Evolutionary conservation across 129 eudicot genomes (phyloP), one percentile per base, ranked within the genome.

Genomic region (Flaveria trinervia): DNA sequence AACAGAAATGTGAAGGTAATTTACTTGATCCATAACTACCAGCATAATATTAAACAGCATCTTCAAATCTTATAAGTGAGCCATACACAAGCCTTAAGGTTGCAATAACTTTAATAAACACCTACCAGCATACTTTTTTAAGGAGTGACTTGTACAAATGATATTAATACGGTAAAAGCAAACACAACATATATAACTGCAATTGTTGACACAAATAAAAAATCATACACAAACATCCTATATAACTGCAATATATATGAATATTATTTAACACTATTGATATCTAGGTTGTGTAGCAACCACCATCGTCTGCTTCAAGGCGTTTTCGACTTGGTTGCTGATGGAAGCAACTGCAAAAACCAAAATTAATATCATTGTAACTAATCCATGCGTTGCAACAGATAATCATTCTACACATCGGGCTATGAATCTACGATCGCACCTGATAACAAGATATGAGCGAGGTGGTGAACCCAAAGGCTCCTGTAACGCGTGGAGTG

Each of bases 361-460:
- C 74, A 44, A 68, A n/a, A 20, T 25, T 7, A 6, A 61, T 23
- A 48, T 45, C 28, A 55, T 13, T 5, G 2, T 22, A 74, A 13
- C 9, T 1, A 26, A 60, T 15, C 4, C 4, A 22, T 56, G 17
- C 16, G 3, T 62, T 5, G 68, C 15, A 36, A n/a, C 8, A 66
- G 26, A 8, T 9, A 3, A 8, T 65, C 7, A 22, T 20, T n/a
- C 3, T 4, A 50, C 48, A 30, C 45, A 60, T 16, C 3, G 13
- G 49, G 52, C 23, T 50, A 79, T 25, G 36, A 30, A 30, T 30
- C 36, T 2, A 30, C 3, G 9, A 39, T 50, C 2, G 51, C 73
- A 95, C 99, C 99, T 95, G 99, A 85, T 95, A 95, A 83, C 99
- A 95, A 64, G 99, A 95, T 76, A 95, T 95, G 77, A 95, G 96